Evolutionary conservation across 257 asterid genomes (phyloP), one percentile per base, ranked within the genome.

Genomic region (Thymus mandschuricus): DNA sequence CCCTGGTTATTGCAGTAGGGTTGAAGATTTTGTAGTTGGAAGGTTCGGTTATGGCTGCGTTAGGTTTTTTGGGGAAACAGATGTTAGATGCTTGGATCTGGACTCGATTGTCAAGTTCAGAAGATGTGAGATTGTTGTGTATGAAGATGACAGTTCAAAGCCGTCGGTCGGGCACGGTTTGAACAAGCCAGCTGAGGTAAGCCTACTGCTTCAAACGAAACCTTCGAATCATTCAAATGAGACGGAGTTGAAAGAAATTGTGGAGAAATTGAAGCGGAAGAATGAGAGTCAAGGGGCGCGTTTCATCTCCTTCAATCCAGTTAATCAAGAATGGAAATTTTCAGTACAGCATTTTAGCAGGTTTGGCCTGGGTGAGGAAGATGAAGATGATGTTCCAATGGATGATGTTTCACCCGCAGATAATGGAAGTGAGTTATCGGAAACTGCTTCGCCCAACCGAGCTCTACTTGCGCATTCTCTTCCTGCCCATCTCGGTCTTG

Each of bases 401-500:
- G 91, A 86, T 75, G 92, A 76, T 63, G 85, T 21, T 11, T 75
- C 97, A 70, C 86, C 79, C 27, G 75, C 59, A 35, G 84, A 84
- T 73, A 78, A 79, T 54, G 79, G 78, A 38, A 80, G 81, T 61
- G 97, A 88, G 43, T 56, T 52, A 76, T 84, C 88, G 21, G 95
- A 75, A 73, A 66, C 76, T 72, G 79, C 74, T 69, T 63, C 81
- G 13, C 81, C 68, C 55, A 86, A 88, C 57, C 72, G 80, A 69
- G 74, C 88, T 66, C 80, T 72, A 29, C 92, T 95, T 70, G 83
- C 97, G 49, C 98, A 92, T 83, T 95, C 99, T 72, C 96, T 92
- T 80, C 99, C 99, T 33, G 93, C 96, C 62, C 97, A 89, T 82
- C 97, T 95, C 64, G 92, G 98, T 79, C 97, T 94, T 55, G 96